A percentile compares a stretch with the other conserved stretches of the same genome.
These are phyloP conservation scores for Pelargonium hybrid DNA, from an alignment of 441 rosid genomes.

Conservation along the genomic window DNA sequence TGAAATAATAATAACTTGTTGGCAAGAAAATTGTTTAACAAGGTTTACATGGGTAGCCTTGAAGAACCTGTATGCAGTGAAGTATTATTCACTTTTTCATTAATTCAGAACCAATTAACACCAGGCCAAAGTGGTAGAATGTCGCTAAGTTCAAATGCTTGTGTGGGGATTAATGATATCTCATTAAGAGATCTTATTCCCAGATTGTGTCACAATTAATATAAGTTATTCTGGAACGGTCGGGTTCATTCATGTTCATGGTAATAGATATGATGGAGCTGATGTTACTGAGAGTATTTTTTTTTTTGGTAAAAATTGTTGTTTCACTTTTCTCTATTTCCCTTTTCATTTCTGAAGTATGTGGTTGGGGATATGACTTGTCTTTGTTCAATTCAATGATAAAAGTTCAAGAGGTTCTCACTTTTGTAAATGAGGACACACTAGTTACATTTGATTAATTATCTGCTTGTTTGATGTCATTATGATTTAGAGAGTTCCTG, in stretches of 20 bases:
- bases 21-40: slow-evolving; percentile 1
- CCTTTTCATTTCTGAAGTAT: neutral
- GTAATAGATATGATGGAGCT: slow-evolving; percentile 4
- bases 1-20: neutral
- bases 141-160: neutral
- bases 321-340: neutral
- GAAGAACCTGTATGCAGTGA: neutral
- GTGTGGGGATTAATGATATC: neutral
- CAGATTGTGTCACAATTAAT: neutral
- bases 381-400: neutral
- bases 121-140: slow-evolving; percentile 9
- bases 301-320: neutral
- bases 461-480: too few species aligned
- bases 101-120: slow-evolving; percentile 8
- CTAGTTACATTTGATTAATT: too few species aligned
- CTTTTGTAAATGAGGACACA: neutral
- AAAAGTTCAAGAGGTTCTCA: neutral
- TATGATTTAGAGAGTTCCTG: too few species aligned
- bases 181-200: neutral
- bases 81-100: neutral
- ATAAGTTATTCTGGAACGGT: slow-evolving; percentile 2
- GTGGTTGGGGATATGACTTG: slow-evolving; percentile 2
- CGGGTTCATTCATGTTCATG: neutral
- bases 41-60: slow-evolving; percentile 1
- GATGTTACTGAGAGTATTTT: neutral